These are phyloP conservation scores for Sporisorium exsertum DNA, from an alignment of 1,284 basidiomycete species.

Conservation along the genomic window DNA sequence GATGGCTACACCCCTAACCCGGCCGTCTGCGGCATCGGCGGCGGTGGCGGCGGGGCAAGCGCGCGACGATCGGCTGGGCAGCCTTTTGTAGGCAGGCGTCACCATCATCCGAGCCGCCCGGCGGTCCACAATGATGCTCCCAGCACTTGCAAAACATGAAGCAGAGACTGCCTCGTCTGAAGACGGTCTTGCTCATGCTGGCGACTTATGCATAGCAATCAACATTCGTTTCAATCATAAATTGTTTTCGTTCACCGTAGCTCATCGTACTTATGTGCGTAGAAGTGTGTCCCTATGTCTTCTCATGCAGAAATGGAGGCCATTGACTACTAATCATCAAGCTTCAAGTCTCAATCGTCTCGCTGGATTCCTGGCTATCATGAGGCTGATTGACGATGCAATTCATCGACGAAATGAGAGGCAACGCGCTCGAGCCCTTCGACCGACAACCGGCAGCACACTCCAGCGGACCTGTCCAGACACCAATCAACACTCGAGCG, in stretches of 20 bases:
- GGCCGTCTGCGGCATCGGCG: slow-evolving; percentile 30
- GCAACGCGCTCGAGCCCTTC: background rate
- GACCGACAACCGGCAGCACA: background rate
- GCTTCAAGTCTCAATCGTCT: background rate
- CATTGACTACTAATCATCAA: no score
- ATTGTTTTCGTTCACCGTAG: no score
- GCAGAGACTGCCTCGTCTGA: background rate
- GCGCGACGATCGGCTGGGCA: slow-evolving; percentile 11
- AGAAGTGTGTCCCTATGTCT: no score
- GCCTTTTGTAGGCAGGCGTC: background rate
- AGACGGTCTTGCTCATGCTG: background rate
- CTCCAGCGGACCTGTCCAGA: background rate
- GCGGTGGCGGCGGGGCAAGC: slow-evolving; percentile 14
- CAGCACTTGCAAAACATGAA: background rate
- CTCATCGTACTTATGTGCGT: no score
- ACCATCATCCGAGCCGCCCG: background rate
- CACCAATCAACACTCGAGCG: background rate
- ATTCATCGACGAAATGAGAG: background rate
- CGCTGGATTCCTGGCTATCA: background rate
- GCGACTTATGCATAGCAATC: background rate
- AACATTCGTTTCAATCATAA: background rate
- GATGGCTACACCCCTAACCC: slow-evolving; percentile 34
- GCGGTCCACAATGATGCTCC: background rate
- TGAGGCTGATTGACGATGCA: background rate
- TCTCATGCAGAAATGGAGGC: no score